A percentile compares a stretch with the other conserved stretches of the same genome.
phyloP scores from a whole-genome alignment of 441 rosid genomes.

The Eutrema salsugineum region DNA sequence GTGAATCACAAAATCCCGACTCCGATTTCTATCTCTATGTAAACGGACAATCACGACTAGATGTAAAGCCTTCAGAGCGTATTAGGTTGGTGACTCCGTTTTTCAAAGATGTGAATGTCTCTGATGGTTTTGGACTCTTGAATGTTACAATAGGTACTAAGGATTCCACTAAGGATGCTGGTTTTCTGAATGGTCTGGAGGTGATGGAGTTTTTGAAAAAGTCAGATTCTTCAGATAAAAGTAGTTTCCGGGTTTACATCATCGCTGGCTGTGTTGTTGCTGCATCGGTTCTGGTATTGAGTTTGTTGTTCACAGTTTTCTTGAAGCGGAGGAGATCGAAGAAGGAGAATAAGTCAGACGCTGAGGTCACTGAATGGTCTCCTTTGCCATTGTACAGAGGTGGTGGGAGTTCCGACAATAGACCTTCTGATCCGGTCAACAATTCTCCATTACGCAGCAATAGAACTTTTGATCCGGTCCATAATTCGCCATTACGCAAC shows the following conservation, averaged over 20 bases:
- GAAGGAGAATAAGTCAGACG: background rate
- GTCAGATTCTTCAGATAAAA: background rate
- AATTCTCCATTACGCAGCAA: conserved; percentile 13
- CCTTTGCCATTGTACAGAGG: conserved; percentile 15
- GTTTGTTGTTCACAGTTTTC: conserved; percentile 1
- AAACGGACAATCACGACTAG: background rate
- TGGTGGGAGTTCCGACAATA: conserved; percentile 18
- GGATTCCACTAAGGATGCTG: background rate
- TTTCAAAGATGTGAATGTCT: conserved; percentile 11
- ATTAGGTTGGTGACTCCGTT: no score
- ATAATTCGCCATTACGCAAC: conserved; percentile 20
- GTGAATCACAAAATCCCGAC: background rate
- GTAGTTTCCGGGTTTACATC: background rate
- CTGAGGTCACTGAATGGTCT: conserved; percentile 7
- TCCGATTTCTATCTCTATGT: conserved; percentile 14
- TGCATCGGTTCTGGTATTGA: background rate
- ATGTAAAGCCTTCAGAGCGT: background rate
- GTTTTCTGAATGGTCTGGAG: conserved; percentile 27
- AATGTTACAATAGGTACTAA: conserved; percentile 5
- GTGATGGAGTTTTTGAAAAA: conserved; percentile 19
- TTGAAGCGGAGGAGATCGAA: conserved; percentile 9
- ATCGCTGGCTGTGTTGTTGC: conserved; percentile 12
- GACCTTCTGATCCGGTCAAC: background rate
- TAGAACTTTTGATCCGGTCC: background rate
- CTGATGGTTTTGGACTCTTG: conserved; percentile 18